These are phyloP conservation scores for Paragyromitra xinjiangensis DNA, from an alignment of 495 filamentous ascomycete species.

Conservation along the genomic window DNA sequence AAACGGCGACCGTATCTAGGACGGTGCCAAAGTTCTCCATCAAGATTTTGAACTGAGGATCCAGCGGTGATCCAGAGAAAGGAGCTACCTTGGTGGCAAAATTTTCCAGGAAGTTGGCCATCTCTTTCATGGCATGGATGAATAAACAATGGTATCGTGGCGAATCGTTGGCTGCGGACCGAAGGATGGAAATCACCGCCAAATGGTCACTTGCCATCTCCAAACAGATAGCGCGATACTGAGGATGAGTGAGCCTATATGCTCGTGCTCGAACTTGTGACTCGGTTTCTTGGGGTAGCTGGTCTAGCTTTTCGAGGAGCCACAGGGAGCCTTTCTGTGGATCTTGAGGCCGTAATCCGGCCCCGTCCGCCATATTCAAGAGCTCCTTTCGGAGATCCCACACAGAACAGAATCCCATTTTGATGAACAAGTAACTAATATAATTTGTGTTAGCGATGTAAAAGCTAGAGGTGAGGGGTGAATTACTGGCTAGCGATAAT, in stretches of 20 bases:
- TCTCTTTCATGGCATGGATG: constrained; percentile 24
- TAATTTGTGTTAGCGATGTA: neutral
- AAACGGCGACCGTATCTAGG: constrained; percentile 33
- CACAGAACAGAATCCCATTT: constrained; percentile 28
- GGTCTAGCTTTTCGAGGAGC: constrained; percentile 4
- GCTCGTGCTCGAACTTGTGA: neutral
- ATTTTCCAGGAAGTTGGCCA: constrained; percentile 24
- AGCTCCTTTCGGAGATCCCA: constrained; percentile 43
- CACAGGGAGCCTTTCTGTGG: constrained; percentile 26
- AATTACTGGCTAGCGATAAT: neutral
- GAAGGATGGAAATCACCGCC: constrained; percentile 15
- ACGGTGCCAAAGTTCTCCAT: constrained; percentile 45
- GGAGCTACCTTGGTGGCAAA: constrained; percentile 42
- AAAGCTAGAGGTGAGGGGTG: neutral
- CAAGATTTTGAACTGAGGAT: constrained; percentile 34
- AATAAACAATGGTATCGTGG: constrained; percentile 20
- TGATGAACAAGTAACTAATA: neutral
- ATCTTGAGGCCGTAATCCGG: constrained; percentile 23
- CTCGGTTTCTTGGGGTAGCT: constrained; percentile 8
- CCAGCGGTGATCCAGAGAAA: constrained; percentile 8
- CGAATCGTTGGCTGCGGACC: neutral
- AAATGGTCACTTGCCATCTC: constrained; percentile 31
- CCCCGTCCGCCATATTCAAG: constrained; percentile 11
- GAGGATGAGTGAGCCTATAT: constrained; percentile 2
- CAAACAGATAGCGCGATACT: constrained; percentile 37